A percentile compares a stretch with the other conserved stretches of the same genome.
Conservation (phyloP, 2,329 filamentous ascomycete species). For the Torrubiellomyces zombiae region DNA sequence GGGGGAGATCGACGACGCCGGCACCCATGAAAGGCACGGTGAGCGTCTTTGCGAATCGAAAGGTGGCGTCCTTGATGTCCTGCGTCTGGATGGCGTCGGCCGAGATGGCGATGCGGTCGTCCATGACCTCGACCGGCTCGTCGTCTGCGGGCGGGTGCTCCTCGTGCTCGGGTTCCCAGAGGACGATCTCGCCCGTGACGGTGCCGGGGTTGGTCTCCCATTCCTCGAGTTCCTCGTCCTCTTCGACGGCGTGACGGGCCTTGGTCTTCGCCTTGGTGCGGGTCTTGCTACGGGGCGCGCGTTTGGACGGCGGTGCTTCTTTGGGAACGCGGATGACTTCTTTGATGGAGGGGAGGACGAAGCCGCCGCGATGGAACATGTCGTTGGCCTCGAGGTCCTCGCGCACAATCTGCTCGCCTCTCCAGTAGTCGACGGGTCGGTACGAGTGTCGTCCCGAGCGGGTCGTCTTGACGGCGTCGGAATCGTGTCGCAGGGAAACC, state of each 20-base stretch:
- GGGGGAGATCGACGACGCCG: slow-evolving; percentile 76
- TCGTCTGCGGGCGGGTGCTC: slow-evolving; percentile 33
- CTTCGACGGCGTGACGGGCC: slow-evolving; percentile 20
- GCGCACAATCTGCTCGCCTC: slow-evolving; percentile 62
- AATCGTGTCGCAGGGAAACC: slow-evolving; percentile 31
- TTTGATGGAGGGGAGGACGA: slow-evolving; percentile 54
- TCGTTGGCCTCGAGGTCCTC: slow-evolving; percentile 41
- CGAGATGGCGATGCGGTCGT: slow-evolving; percentile 40
- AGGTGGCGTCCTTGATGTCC: slow-evolving; percentile 49
- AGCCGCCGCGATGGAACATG: slow-evolving; percentile 23
- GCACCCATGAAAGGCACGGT: slow-evolving; percentile 74
- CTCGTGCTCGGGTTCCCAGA: slow-evolving; percentile 45
- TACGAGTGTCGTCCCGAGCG: slow-evolving; percentile 67
- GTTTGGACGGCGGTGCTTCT: slow-evolving; percentile 25
- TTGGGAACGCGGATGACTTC: slow-evolving; percentile 58
- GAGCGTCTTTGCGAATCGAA: slow-evolving; percentile 79
- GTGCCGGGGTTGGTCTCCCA: slow-evolving; percentile 56
- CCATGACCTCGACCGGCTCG: slow-evolving; percentile 35
- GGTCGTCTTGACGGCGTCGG: slow-evolving; percentile 39
- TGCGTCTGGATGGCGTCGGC: slow-evolving; percentile 38
- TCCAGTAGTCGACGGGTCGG: slow-evolving; percentile 71
- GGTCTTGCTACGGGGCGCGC: slow-evolving; percentile 11
- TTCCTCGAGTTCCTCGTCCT: slow-evolving; percentile 42
- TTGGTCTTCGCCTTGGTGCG: slow-evolving; percentile 14
- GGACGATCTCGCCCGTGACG: slow-evolving; percentile 44